Conservation (phyloP, 768 basidiomycete species). For the Kockovaella imperatae region DNA sequence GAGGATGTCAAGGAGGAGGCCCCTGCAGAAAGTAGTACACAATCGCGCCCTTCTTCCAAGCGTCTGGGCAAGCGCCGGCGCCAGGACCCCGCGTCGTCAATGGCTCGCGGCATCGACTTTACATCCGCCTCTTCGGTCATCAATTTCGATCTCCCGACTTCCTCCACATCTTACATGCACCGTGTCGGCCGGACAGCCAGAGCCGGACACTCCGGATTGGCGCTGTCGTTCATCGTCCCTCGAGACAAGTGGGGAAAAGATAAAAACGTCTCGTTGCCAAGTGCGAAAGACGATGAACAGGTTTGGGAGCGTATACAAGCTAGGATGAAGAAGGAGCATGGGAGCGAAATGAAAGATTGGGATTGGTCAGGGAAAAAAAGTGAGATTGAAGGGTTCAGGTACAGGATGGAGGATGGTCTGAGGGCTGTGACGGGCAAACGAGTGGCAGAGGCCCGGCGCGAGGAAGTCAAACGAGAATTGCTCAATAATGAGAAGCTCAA, state of each 20-base stretch:
- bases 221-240: conserved; percentile 75
- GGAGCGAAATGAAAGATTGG: conserved; percentile 69
- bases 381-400: conserved; percentile 90
- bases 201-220: conserved; percentile 85
- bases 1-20: conserved; percentile 27
- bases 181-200: conserved; percentile 94
- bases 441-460: conserved; percentile 82
- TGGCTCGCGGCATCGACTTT: conserved; percentile 94
- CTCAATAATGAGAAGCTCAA: conserved; percentile 94
- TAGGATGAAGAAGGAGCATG: conserved; percentile 56
- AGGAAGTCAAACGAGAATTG: conserved; percentile 87
- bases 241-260: conserved; percentile 44
- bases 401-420: conserved; percentile 94
- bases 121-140: conserved; percentile 93
- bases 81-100: conserved; percentile 73
- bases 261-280: conserved; percentile 60
- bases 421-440: conserved; percentile 76
- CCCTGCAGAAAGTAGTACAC: conserved; percentile 47
- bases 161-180: conserved; percentile 83
- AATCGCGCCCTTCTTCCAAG: conserved; percentile 38
- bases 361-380: conserved; percentile 77
- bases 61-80: conserved; percentile 43
- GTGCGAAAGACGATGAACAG: conserved; percentile 65
- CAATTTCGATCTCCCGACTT: conserved; percentile 93
- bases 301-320: conserved; percentile 70